These are phyloP conservation scores for Wickerhamiella galacta DNA, from an alignment of 805 yeast species.

Conservation along the genomic window DNA sequence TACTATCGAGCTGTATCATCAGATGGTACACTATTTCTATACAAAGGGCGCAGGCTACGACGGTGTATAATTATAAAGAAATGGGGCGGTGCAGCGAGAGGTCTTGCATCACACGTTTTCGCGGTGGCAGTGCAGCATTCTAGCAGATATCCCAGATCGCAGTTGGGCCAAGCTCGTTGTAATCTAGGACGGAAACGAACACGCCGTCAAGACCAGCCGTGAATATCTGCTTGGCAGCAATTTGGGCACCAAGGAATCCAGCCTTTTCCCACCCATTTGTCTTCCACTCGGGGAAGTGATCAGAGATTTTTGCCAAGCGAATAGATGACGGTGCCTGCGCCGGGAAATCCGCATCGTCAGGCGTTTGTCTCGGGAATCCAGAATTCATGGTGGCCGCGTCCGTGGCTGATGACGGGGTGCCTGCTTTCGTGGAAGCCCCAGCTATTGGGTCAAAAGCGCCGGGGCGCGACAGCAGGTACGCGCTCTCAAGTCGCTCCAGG, in stretches of 20 bases:
- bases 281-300: slow-evolving; percentile 92
- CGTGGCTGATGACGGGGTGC: not conserved
- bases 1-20: no score
- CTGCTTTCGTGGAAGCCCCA: not conserved
- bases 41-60: no score
- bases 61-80: no score
- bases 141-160: slow-evolving; percentile 49
- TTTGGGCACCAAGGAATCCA: slow-evolving; percentile 71
- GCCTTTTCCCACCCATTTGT: slow-evolving; percentile 58
- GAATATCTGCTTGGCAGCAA: slow-evolving; percentile 72
- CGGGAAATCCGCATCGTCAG: slow-evolving; percentile 13
- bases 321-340: slow-evolving; percentile 71
- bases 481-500: slow-evolving; percentile 37
- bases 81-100: no score
- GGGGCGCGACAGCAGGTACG: slow-evolving; percentile 31
- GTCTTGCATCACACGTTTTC: no score
- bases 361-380: slow-evolving; percentile 7
- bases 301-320: slow-evolving; percentile 57
- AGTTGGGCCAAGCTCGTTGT: slow-evolving; percentile 65
- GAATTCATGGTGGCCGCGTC: not conserved
- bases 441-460: slow-evolving; percentile 3
- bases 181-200: slow-evolving; percentile 51
- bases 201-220: slow-evolving; percentile 43
- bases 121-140: no score
- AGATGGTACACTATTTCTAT: no score